A percentile compares a stretch with the other conserved stretches of the same genome.
Conservation (phyloP, 257 asterid genomes). For the Leonotis leonurus region DNA sequence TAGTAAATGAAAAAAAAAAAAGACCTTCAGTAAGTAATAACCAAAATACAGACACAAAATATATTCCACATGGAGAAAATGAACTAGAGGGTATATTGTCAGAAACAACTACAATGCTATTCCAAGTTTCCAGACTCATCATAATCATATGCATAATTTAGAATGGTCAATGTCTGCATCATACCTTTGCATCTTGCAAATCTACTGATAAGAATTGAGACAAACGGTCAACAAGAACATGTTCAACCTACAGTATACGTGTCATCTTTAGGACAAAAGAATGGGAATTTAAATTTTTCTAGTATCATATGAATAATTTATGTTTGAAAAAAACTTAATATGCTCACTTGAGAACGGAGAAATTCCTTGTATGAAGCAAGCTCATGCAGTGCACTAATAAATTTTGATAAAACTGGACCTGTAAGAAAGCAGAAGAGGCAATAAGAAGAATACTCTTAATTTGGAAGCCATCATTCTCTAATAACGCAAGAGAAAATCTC, state of each 20-base stretch:
- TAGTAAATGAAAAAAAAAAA: not conserved
- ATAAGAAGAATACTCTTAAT: constrained; percentile 5
- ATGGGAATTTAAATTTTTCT: not conserved
- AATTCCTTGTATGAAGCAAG: constrained; percentile 92
- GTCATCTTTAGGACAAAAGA: constrained; percentile 18
- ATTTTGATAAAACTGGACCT: constrained; percentile 92
- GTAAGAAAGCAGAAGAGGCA: constrained; percentile 24
- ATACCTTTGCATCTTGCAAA: constrained; percentile 93
- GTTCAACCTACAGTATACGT: constrained; percentile 69
- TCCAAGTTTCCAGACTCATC: not conserved
- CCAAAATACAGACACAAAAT: not conserved
- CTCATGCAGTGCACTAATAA: constrained; percentile 65
- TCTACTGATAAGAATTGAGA: constrained; percentile 73
- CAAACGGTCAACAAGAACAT: constrained; percentile 90
- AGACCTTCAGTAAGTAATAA: not conserved
- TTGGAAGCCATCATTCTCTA: not conserved
- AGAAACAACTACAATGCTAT: not conserved
- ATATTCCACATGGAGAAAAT: not conserved
- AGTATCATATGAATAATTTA: not conserved
- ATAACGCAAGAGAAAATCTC: constrained; percentile 7
- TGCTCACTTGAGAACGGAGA: constrained; percentile 83
- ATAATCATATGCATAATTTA: not conserved
- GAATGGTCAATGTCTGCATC: constrained; percentile 3
- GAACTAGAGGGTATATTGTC: not conserved
- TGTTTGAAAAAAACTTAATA: constrained; percentile 1